Base-by-base conservation (phyloP, 2,329 filamentous ascomycete species). In the Hymenoscyphus fructigenus region DNA sequence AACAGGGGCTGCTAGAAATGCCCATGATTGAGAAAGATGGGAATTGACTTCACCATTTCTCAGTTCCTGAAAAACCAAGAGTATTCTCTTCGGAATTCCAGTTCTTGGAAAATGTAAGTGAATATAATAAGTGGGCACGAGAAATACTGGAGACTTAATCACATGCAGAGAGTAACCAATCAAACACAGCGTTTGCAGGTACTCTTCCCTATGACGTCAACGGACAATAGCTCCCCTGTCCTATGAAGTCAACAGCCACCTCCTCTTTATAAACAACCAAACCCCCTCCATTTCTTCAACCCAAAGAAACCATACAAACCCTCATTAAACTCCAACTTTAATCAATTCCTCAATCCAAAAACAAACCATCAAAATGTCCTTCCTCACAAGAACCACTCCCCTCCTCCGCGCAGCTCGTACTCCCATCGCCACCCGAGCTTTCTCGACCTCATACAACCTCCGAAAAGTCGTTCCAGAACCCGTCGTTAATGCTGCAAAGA, bases 401-500 rank as follows among this genome's bases (percentile, higher is more conserved):
- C 81, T 83, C 75, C 70, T 59, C 60, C 57, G 57, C 44, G 34
- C 34, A 61, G 62, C 23, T 57, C 75, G 78, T 60, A 78, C 55
- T 71, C 44, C 44, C 10, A 50, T 79, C 50, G 74, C 78, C 32
- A 79, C 82, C 12, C 79, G 84, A 28, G 64, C 67, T 61, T 87
- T 88, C 77, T 82, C 80, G 66, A 83, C 82, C 14, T 79, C 78
- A 60, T 67, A 79, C 10, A 74, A 75, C 1, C 69, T 76, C 9
- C 79, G 79, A 57, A 87, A 86, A 78, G 78, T 80, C 10, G 78
- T 81, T 2, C 78, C 82, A 60, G 84, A 88, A 64, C 70, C 80
- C 0, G 82, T 84, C 70, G 89, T 88, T 76, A 85, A 89, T 67
- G 81, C 81, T 3, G 76, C 85, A 64, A 87, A 88, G 77, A 78